Percentiles rank a stretch among this genome's conserved stretches.
Evolutionary conservation across 768 basidiomycete species (phyloP).

Genomic region (Leucocoprinus birnbaumii): DNA sequence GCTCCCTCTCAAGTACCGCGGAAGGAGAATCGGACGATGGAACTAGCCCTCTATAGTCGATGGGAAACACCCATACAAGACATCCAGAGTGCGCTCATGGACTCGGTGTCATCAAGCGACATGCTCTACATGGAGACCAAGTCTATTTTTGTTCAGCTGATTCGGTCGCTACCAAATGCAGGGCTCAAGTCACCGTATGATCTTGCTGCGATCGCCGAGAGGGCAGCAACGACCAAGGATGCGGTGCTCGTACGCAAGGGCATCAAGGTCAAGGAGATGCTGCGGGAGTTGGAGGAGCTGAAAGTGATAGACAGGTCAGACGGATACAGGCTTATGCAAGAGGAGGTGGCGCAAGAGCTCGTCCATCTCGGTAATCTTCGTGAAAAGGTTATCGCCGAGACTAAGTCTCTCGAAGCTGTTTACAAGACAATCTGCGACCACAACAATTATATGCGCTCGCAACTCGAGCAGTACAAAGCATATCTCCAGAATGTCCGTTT

Average conservation of each 20-base stretch:
- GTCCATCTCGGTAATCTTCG: conserved; percentile 94
- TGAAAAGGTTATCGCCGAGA: conserved; percentile 93
- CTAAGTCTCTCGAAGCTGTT: conserved; percentile 89
- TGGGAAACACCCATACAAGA: conserved; percentile 99
- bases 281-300: conserved; percentile 90
- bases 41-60: conserved; percentile 89
- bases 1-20: conserved; percentile 95
- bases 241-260: conserved; percentile 93
- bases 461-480: conserved; percentile 99
- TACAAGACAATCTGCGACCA: conserved; percentile 99
- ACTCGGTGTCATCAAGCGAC: conserved; percentile 94
- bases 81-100: conserved; percentile 94
- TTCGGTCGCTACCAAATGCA: conserved; percentile 88
- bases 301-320: conserved; percentile 82
- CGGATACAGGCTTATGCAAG: conserved; percentile 93
- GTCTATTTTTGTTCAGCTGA: conserved; percentile 96
- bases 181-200: conserved; percentile 88
- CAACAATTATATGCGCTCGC: conserved; percentile 93
- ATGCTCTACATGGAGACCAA: conserved; percentile 99
- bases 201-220: conserved; percentile 84
- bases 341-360: conserved; percentile 94
- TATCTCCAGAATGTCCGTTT: conserved; percentile 97
- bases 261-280: conserved; percentile 99
- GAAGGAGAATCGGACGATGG: conserved; percentile 95
- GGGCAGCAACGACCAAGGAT: conserved; percentile 96